Evolutionary conservation across 352 stramenopile genomes (phyloP), one percentile per base, ranked within the genome.

Genomic region (Phytophthora fragariae): DNA sequence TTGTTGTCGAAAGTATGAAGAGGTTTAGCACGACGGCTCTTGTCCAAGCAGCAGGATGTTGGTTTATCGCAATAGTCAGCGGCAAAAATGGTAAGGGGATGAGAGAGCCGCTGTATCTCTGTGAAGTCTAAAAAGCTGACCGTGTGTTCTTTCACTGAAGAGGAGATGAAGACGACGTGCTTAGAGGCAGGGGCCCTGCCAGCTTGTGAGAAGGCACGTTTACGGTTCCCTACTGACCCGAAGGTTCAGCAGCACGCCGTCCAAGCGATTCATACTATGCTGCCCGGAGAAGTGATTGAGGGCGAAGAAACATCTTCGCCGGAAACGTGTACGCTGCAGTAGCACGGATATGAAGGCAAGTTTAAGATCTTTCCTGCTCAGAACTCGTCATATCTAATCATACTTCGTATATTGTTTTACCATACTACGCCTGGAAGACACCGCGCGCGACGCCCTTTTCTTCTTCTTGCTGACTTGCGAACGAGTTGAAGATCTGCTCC

Each of bases 401-500:
- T 70, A 58, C 17, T 57, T 49, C 41, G 15, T 49, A 49, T 24
- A 10, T 55, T 63, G 21, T 60, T 72, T 67, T 72, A 64, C 19
- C 29, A 19, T 33, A 53, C 35, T 73, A 73, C 29, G 66, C 65
- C 29, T 73, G 65, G 33, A 55, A 63, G 44, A 64, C 66, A 14
- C 41, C 73, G 6, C 74, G 74, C 37, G 58, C 74, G 0, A 70
- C 61, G 8, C 74, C 74, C 27, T 70, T 53, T 21, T 85, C 75
- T 44, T 85, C 77, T 8, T 66, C 33, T 62, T 96, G 90, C 62
- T 95, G 75, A 10, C 76, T 81, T 1, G 91, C 91, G 61, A 97
- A 97, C 3, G 67, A 67, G 70, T 97, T 95, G 81, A 97, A 97
- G 29, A 97, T 93, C 73, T 97, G 90, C 80, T 97, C 90, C 44